phyloP scores from a whole-genome alignment of 106 monocot genomes.

The Dioscorea zingiberensis region DNA sequence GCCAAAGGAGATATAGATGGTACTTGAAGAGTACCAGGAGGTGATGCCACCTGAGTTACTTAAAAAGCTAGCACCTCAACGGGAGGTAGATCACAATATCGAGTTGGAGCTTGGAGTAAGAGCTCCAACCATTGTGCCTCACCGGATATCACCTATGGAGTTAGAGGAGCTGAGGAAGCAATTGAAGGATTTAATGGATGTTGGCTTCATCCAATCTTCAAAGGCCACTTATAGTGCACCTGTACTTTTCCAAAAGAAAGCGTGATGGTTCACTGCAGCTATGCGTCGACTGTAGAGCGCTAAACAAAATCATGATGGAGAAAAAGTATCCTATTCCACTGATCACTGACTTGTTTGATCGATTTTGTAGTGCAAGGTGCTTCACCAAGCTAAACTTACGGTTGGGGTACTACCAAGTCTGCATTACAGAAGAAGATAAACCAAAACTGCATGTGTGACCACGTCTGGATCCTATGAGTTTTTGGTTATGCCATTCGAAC shows the following conservation, averaged over 20 bases:
- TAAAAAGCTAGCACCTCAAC: no score
- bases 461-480: slow-evolving; percentile 6
- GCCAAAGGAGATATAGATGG: no score
- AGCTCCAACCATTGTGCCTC: background rate
- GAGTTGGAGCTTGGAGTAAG: background rate
- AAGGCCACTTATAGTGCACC: slow-evolving; percentile 5
- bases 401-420: slow-evolving; percentile 13
- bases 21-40: no score
- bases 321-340: background rate
- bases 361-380: background rate
- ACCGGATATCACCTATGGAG: background rate
- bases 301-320: background rate
- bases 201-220: background rate
- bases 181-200: slow-evolving; percentile 5
- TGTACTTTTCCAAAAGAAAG: slow-evolving; percentile 11
- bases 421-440: slow-evolving; percentile 5
- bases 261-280: background rate
- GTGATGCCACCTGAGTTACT: no score
- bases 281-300: background rate
- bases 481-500: slow-evolving; percentile 1
- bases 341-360: background rate
- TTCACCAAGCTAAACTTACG: slow-evolving; percentile 11
- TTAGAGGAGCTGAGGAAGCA: no score
- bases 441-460: slow-evolving; percentile 7
- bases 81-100: no score